Evolutionary conservation across 108 stramenopile genomes (phyloP), one percentile per base, ranked within the genome.

Genomic region (Pseudonitzschia multistriata): DNA sequence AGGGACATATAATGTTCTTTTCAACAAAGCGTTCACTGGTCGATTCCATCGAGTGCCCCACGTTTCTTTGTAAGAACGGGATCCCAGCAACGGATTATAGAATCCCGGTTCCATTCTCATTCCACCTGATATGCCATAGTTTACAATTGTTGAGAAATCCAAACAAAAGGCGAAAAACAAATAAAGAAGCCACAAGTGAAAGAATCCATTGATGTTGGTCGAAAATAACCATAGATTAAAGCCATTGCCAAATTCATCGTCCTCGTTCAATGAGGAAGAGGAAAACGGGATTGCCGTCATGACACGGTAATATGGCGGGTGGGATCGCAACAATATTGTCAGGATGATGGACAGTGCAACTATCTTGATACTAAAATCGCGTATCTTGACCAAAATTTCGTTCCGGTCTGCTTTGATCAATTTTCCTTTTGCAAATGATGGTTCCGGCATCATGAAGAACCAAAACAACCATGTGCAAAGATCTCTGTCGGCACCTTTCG

Each of bases 41-140:
- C 49, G n/a, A 49, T 80, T 80, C 79, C 79, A 80, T 45, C 74
- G 73, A 54, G 28, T 39, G 24, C 70, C 75, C 79, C 79, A 80
- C 3, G 34, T 34, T 60, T 80, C 74, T n/a, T 67, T 49, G 56
- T 61, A 70, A 0, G 71, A 67, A 48, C 75, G 71, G 27, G 72
- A 73, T 28, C 48, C 72, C 37, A 73, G 22, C 13, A 81, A 48
- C 0, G 79, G 79, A 69, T 73, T 73, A 19, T 35, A 40, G 59
- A 81, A 81, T 0, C 60, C 67, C 30, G 54, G 45, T 54, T 76
- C 72, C 62, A 72, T 48, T 28, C 36, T 31, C 27, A 52, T 22
- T 27, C 74, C 66, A 21, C 30, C 30, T 0, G 62, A 35, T 19
- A 40, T 13, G 31, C 25, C 7, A 29, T 62, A 47, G 50, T 39